Percentiles rank a stretch among this genome's conserved stretches.
These are phyloP conservation scores for Ogataea trehaloabstinens DNA, from an alignment of 805 yeast genomes.

Conservation along the genomic window DNA sequence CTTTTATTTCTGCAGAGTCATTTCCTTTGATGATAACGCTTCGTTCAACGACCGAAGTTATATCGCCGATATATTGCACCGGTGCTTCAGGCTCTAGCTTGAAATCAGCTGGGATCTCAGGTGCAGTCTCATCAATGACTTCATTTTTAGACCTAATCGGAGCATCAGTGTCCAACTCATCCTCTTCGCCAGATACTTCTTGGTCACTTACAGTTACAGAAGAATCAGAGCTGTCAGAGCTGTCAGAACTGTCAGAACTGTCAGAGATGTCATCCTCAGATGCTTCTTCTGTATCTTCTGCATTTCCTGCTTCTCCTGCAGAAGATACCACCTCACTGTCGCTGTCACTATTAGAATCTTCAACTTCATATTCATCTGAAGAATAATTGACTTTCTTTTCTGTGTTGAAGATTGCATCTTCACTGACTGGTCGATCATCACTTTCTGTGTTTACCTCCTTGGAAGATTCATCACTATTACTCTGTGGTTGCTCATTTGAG, in stretches of 20 bases:
- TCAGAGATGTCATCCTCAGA: slow-evolving; percentile 23
- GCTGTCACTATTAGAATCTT: slow-evolving; percentile 6
- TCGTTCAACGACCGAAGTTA: slow-evolving; percentile 67
- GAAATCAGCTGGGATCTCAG: slow-evolving; percentile 65
- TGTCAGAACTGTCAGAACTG: slow-evolving; percentile 8
- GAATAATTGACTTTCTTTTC: slow-evolving; percentile 19
- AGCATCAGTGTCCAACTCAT: slow-evolving; percentile 37
- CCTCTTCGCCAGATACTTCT: slow-evolving; percentile 21
- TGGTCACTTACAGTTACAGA: slow-evolving; percentile 15
- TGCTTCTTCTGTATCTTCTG: slow-evolving; percentile 20
- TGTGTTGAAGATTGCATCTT: slow-evolving; percentile 18
- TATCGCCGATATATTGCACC: slow-evolving; percentile 68
- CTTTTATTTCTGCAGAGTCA: slow-evolving; percentile 79
- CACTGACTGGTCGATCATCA: slow-evolving; percentile 1
- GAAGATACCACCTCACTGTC: too few relatives aligned
- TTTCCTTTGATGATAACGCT: slow-evolving; percentile 70
- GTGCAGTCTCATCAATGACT: slow-evolving; percentile 62
- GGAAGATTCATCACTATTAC: too few relatives aligned
- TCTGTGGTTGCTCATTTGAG: too few relatives aligned
- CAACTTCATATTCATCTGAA: slow-evolving; percentile 21
- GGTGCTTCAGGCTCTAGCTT: slow-evolving; percentile 57
- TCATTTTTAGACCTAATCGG: slow-evolving; percentile 84
- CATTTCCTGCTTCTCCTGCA: too few relatives aligned
- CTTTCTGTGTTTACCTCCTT: too few relatives aligned
- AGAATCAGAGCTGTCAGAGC: slow-evolving; percentile 19